Base-by-base conservation (phyloP, 495 filamentous ascomycete species). In the Endocarpon pusillum region DNA sequence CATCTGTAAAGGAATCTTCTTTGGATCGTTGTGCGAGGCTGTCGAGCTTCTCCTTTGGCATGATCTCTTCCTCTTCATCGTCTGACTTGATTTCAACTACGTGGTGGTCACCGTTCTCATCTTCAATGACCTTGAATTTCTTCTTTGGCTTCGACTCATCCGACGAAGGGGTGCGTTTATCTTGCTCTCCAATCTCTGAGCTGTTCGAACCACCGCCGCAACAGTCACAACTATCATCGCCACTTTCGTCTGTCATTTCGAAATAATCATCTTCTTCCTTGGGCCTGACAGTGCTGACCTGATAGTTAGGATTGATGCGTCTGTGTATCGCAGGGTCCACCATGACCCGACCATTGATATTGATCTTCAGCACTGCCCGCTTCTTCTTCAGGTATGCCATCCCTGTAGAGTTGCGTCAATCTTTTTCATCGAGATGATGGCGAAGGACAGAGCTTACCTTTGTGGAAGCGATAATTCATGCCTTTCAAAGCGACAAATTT, bases 321-420 rank as follows among this genome's bases (percentile, higher is more conserved):
- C 85, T 69, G 58, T 87, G 82, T 34, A 82, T 85, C 10, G 73
- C 74, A 0, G 85, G 78, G 47, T 94, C 86, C 23, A 94, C 66
- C 86, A 94, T 93, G 40, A 93, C 72, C 31, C 86, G 73, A 20
- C 82, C 79, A 42, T 92, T 91, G 58, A 91, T 78, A 39, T 85
- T 85, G 57, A 92, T 73, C 52, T 89, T 92, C 53, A 75, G 63
- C 18, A 91, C 63, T 30, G 67, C 54, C 39, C 74, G 71, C 61
- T 82, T 82, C 55, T 80, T 83, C 61, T 89, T 87, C 54, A 71
- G 67, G 49, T 81, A 93, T 0, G 78, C 86, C 62, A 69, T 67
- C 10, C 65, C 28, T 5, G 28, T 15, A 31, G 14, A 31, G 7
- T 31, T n/a, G 28, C n/a, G n/a, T n/a, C n/a, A n/a, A n/a, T n/a